Base-by-base conservation (phyloP, 2,329 filamentous ascomycete genomes). In the Trichoderma lentiforme region DNA sequence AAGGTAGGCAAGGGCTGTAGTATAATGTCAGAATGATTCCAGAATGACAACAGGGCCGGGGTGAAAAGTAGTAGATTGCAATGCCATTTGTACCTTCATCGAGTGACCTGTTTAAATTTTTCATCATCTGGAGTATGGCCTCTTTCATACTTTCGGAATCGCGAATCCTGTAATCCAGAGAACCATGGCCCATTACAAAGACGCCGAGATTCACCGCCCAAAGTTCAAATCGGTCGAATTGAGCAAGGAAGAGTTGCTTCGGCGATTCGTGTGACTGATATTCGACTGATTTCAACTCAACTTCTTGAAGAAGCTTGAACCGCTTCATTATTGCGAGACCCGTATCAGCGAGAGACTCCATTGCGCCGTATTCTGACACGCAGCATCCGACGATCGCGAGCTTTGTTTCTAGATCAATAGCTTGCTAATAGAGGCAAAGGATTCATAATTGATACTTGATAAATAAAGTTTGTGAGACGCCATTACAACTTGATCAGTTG, bases 161-260 rank as follows among this genome's bases (percentile, higher is more conserved):
- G 18, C 63, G 64, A 26, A 68, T 71, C n/a, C 68, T 63, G 24
- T 71, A 71, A 32, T 71, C 68, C 26, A 71, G 24, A 4, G 68
- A 65, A 2, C 68, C 60, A 18, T 71, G 70, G 0, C 70, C 70
- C 21, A 34, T 60, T 8, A 53, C 63, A 18, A 69, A 68, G 4
- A 71, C 36, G 5, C 70, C 70, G n/a, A 71, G 70, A n/a, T 71
- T 71, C 18, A 71, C 63, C 14, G 56, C 70, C 70, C 70, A 71
- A 7, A 71, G 70, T 51, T 68, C 63, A 26, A 71, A 71, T 21
- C 70, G 63, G 15, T 71, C 70, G 6, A 43, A 43, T 18, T 71
- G 51, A 12, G 34, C 56, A 34, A 26, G 34, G n/a, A 71, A 66
- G 5, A 51, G 18, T 11, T 18, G 18, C 3, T 43, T 57, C 14